phyloP scores from a whole-genome alignment of 768 basidiomycete species.

The Auriscalpium vulgare region DNA sequence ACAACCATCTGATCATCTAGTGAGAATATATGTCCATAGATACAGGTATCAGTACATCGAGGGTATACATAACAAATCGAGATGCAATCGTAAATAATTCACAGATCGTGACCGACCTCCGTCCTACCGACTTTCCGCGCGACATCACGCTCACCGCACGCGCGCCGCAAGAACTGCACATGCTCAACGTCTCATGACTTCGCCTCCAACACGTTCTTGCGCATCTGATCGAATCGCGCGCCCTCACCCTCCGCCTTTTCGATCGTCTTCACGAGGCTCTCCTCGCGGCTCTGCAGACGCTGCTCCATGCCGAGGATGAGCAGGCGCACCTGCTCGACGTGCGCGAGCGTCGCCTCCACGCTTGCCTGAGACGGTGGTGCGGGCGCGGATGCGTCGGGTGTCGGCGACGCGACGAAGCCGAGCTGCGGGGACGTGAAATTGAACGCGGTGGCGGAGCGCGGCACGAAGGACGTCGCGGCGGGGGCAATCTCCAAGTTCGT shows the following conservation, averaged over 20 bases:
- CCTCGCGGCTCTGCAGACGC: slow-evolving; percentile 54
- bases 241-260: slow-evolving; percentile 54
- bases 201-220: slow-evolving; percentile 18
- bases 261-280: slow-evolving; percentile 50
- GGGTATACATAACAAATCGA: slow-evolving; percentile 4
- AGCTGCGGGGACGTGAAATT: slow-evolving; percentile 19
- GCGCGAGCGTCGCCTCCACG: slow-evolving; percentile 39
- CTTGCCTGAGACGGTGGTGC: slow-evolving; percentile 18
- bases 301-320: slow-evolving; percentile 73
- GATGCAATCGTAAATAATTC: background rate
- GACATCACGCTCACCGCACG: no score
- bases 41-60: background rate
- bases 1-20: background rate
- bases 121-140: no score
- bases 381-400: background rate
- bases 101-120: background rate
- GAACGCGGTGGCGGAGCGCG: slow-evolving; percentile 21
- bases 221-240: slow-evolving; percentile 42
- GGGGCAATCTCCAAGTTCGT: slow-evolving; percentile 31
- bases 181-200: slow-evolving; percentile 2
- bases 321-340: slow-evolving; percentile 62
- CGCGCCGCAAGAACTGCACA: background rate
- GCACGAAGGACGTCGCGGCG: slow-evolving; percentile 20
- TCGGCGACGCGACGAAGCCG: background rate
- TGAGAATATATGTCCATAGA: background rate